These are phyloP conservation scores for Venturia aucupariae DNA, from an alignment of 2,329 filamentous ascomycete species.

Conservation along the genomic window DNA sequence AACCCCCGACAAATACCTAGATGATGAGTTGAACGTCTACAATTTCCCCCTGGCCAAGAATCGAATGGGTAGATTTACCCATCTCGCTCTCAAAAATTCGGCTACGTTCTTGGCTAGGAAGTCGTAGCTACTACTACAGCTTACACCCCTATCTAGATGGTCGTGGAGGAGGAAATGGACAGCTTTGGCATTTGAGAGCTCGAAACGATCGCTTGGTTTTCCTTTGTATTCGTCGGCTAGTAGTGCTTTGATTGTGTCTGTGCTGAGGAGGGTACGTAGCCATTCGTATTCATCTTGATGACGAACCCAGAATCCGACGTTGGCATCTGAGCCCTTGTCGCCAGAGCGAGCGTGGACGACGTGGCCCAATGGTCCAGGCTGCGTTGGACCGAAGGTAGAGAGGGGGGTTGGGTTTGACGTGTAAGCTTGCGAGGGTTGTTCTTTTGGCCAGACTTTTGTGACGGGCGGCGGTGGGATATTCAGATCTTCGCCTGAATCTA, in stretches of 20 bases:
- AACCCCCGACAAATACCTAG: no score
- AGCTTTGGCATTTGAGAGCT: conserved; percentile 24
- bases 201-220: conserved; percentile 22
- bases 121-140: conserved; percentile 17
- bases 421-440: conserved; percentile 27
- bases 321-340: conserved; percentile 29
- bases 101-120: conserved; percentile 19
- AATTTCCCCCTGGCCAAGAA: conserved; percentile 12
- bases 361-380: conserved; percentile 15
- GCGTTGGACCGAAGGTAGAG: conserved; percentile 13
- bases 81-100: conserved; percentile 17
- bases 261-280: conserved; percentile 24
- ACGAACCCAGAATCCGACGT: conserved; percentile 29
- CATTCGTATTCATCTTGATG: conserved; percentile 27
- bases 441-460: conserved; percentile 24
- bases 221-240: conserved; percentile 25
- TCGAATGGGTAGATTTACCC: conserved; percentile 18
- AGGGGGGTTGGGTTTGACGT: conserved; percentile 1
- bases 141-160: conserved; percentile 26
- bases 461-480: conserved; percentile 26
- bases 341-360: conserved; percentile 19
- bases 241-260: conserved; percentile 21
- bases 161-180: conserved; percentile 32
- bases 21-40: not conserved
- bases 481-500: conserved; percentile 23